phyloP scores from a whole-genome alignment of 23 red algal genomes.

The Gracilaria vermiculophylla region DNA sequence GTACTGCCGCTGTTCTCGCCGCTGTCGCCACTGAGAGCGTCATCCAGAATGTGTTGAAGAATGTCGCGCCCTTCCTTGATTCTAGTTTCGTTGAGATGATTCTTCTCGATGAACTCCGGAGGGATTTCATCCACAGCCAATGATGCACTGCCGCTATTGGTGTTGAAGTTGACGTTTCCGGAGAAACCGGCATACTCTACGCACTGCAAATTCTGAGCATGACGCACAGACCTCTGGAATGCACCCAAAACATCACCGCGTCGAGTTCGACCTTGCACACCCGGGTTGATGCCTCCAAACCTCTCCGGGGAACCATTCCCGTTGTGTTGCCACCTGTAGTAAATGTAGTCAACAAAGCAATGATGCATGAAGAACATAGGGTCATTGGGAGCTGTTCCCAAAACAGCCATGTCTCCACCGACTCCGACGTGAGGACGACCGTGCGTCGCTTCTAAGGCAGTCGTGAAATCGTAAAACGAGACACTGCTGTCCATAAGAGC shows the following conservation, averaged over 20 bases:
- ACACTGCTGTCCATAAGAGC: not conserved
- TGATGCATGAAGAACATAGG: conserved; percentile 69
- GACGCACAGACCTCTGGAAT: conserved; percentile 28
- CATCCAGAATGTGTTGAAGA: conserved; percentile 35
- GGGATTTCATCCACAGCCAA: conserved; percentile 19
- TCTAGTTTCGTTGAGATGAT: conserved; percentile 51
- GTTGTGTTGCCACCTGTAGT: conserved; percentile 1
- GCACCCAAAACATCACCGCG: conserved; percentile 2
- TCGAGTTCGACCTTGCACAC: not conserved
- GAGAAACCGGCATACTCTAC: conserved; percentile 47
- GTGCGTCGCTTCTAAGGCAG: conserved; percentile 53
- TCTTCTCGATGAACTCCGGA: conserved; percentile 17
- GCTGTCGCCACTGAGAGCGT: conserved; percentile 14
- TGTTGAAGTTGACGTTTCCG: conserved; percentile 28
- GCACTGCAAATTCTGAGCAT: conserved; percentile 34
- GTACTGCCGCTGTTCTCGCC: not conserved
- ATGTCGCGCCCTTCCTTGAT: conserved; percentile 6
- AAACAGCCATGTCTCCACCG: conserved; percentile 57
- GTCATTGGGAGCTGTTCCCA: conserved; percentile 51
- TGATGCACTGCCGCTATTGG: not conserved
- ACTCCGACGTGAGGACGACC: conserved; percentile 42
- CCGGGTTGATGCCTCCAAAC: conserved; percentile 11
- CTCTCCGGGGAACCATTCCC: not conserved
- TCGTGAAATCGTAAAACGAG: not conserved
- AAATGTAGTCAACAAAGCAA: conserved; percentile 51